phyloP scores from a whole-genome alignment of 257 asterid species.

The Mitragyna speciosa region DNA sequence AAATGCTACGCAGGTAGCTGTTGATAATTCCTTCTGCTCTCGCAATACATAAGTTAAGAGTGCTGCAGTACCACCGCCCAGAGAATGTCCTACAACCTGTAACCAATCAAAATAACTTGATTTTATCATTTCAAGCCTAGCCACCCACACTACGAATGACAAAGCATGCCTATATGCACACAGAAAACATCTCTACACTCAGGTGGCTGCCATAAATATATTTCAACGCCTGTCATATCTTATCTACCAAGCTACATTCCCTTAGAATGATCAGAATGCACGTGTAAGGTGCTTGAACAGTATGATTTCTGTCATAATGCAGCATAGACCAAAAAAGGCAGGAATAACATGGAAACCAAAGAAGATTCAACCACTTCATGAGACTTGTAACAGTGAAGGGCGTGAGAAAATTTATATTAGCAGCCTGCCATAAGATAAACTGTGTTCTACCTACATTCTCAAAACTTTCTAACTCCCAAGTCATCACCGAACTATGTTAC shows the following conservation, averaged over 20 bases:
- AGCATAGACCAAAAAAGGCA: neutral
- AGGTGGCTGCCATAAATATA: neutral
- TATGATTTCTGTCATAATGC: neutral
- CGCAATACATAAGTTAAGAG: slow-evolving; percentile 82
- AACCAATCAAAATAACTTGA: slow-evolving; percentile 14
- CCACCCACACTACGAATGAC: neutral
- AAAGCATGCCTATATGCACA: neutral
- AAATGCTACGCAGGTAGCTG: slow-evolving; percentile 82
- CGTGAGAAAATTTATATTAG: neutral
- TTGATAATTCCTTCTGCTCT: slow-evolving; percentile 76
- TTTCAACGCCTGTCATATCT: neutral
- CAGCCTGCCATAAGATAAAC: neutral
- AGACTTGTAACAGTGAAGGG: neutral
- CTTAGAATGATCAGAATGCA: neutral
- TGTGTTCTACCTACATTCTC: neutral
- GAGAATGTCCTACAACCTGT: slow-evolving; percentile 93
- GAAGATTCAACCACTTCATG: neutral
- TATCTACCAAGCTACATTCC: neutral
- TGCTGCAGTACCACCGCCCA: slow-evolving; percentile 98
- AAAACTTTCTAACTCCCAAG: neutral
- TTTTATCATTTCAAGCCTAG: slow-evolving; percentile 3
- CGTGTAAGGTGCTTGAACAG: neutral
- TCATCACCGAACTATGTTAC: neutral
- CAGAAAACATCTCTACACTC: neutral
- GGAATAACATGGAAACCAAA: neutral